Evolutionary conservation across 2,329 filamentous ascomycete species (phyloP).

Genomic region (Chaetothyriales sp.): DNA sequence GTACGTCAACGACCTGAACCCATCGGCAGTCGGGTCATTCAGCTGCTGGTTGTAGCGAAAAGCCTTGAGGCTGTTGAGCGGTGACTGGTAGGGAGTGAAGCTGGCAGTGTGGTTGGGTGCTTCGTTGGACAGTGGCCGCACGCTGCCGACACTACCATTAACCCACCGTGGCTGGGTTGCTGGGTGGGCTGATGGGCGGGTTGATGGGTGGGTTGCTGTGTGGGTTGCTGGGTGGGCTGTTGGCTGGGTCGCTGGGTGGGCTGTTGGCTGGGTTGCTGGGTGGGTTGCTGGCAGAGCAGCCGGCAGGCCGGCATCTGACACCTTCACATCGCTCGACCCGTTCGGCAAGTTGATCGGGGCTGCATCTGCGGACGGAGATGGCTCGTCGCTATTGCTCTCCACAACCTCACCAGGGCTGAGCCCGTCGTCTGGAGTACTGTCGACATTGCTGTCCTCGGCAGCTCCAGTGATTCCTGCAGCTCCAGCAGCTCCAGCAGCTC

Average conservation of each 20-base stretch:
- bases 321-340: neutral
- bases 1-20: conserved; percentile 81
- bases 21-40: conserved; percentile 53
- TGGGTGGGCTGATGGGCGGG: neutral
- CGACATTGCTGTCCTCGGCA: neutral
- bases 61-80: conserved; percentile 67
- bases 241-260: neutral
- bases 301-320: neutral
- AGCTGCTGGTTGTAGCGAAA: conserved; percentile 83
- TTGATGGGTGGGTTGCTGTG: too few relatives aligned
- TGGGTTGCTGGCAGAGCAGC: too few relatives aligned
- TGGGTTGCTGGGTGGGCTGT: too few relatives aligned
- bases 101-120: neutral
- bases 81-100: conserved; percentile 59
- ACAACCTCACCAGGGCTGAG: neutral
- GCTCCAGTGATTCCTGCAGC: too few relatives aligned
- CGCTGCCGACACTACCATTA: neutral
- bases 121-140: neutral
- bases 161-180: neutral
- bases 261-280: too few relatives aligned
- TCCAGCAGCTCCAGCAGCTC: too few relatives aligned
- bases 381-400: neutral
- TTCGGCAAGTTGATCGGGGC: neutral
- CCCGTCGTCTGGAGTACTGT: neutral
- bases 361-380: too few relatives aligned